Conservation (phyloP, 2,329 filamentous ascomycete species). For the Uncinocarpus reesii region DNA sequence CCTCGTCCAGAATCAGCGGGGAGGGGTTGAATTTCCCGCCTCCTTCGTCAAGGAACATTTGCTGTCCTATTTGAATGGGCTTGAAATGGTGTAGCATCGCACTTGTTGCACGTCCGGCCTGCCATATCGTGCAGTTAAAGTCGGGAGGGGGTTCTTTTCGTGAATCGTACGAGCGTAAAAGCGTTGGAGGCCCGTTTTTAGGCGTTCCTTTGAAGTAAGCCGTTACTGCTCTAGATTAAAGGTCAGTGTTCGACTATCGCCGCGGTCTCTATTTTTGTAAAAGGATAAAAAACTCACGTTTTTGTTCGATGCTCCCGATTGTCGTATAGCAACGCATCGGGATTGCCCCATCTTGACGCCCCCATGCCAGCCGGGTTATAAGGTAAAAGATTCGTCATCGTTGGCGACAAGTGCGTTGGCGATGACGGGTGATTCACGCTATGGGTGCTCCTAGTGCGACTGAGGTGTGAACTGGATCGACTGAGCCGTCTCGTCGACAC, state of each 20-base stretch:
- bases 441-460: slow-evolving; percentile 50
- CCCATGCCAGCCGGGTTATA: not conserved
- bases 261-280: not conserved
- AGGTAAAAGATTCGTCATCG: slow-evolving; percentile 21
- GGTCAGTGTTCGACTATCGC: too few relatives aligned
- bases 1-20: slow-evolving; percentile 77
- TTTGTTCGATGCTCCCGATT: slow-evolving; percentile 75
- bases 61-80: slow-evolving; percentile 85
- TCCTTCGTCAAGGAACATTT: slow-evolving; percentile 87
- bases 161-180: slow-evolving; percentile 91
- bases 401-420: slow-evolving; percentile 38
- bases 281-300: slow-evolving; percentile 53
- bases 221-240: slow-evolving; percentile 61
- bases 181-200: slow-evolving; percentile 54
- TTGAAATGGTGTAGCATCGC: slow-evolving; percentile 92
- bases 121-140: slow-evolving; percentile 92
- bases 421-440: slow-evolving; percentile 33
- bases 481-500: slow-evolving; percentile 54
- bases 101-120: slow-evolving; percentile 87
- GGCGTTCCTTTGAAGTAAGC: slow-evolving; percentile 78
- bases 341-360: slow-evolving; percentile 56
- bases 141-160: slow-evolving; percentile 82
- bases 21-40: slow-evolving; percentile 85
- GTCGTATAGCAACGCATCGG: slow-evolving; percentile 81
- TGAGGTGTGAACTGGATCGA: slow-evolving; percentile 72